These are phyloP conservation scores for Eucommia ulmoides DNA, from an alignment of 257 asterid genomes.

Conservation along the genomic window DNA sequence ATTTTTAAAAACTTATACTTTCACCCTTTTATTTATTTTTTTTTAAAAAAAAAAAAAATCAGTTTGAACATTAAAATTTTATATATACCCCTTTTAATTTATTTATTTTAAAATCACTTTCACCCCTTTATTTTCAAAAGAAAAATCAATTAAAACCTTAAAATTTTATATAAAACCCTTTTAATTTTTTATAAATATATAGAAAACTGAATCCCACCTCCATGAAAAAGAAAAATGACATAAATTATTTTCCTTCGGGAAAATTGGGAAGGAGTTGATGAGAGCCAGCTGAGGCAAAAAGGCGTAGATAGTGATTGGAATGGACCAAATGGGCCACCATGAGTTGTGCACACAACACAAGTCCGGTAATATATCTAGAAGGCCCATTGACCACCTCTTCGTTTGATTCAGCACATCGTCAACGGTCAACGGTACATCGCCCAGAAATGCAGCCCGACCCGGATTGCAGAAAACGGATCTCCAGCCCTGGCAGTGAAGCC, in stretches of 20 bases:
- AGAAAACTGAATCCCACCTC: too few relatives aligned
- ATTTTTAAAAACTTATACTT: too few relatives aligned
- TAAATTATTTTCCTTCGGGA: slow-evolving; percentile 8
- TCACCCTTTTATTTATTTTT: too few relatives aligned
- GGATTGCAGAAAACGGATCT: slow-evolving; percentile 16
- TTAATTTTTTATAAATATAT: too few relatives aligned
- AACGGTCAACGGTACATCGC: slow-evolving; percentile 17
- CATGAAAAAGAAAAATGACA: background rate
- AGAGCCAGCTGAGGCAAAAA: slow-evolving; percentile 8
- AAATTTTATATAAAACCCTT: too few relatives aligned
- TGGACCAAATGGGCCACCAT: slow-evolving; percentile 8
- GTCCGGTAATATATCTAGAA: slow-evolving; percentile 10
- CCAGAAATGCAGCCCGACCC: slow-evolving; percentile 19
- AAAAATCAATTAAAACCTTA: too few relatives aligned
- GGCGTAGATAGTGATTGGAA: slow-evolving; percentile 6
- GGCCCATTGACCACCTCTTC: slow-evolving; percentile 21
- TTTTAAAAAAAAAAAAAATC: too few relatives aligned
- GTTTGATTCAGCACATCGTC: slow-evolving; percentile 14
- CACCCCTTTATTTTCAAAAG: too few relatives aligned
- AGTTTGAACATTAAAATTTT: too few relatives aligned
- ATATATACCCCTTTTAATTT: too few relatives aligned
- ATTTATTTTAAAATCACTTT: too few relatives aligned
- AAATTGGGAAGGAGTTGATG: slow-evolving; percentile 4
- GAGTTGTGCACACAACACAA: slow-evolving; percentile 8
- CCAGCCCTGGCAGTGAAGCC: slow-evolving; percentile 22